These are phyloP conservation scores for Chrysophaeum taylorii DNA, from an alignment of 352 stramenopile genomes.

Conservation along the genomic window DNA sequence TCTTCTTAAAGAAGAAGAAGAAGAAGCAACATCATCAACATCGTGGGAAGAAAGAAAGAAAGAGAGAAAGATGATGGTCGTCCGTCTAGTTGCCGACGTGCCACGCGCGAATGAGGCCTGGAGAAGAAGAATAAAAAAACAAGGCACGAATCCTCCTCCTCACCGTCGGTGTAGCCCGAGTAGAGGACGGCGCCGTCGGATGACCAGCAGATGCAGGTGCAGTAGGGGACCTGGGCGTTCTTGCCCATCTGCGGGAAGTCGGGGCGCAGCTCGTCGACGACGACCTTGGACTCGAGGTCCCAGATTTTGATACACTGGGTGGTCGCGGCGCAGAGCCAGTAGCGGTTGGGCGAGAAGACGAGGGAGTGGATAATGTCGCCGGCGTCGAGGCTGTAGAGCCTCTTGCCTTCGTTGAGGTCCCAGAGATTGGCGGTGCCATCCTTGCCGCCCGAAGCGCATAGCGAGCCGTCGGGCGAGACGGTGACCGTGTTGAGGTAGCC, in stretches of 20 bases:
- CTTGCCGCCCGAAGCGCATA: slow-evolving; percentile 98
- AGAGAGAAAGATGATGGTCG: too few species aligned
- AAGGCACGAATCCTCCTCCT: too few species aligned
- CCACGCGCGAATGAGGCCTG: slow-evolving; percentile 12
- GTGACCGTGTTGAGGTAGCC: slow-evolving; percentile 99
- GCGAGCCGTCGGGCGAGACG: slow-evolving; percentile 95
- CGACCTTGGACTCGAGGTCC: slow-evolving; percentile 98
- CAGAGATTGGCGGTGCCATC: slow-evolving; percentile 99
- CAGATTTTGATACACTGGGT: slow-evolving; percentile 99
- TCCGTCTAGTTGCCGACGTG: slow-evolving; percentile 10
- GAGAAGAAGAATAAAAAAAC: too few species aligned
- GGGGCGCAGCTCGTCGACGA: slow-evolving; percentile 90
- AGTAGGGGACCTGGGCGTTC: slow-evolving; percentile 83
- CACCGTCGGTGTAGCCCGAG: slow-evolving; percentile 96
- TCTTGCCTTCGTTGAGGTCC: slow-evolving; percentile 99
- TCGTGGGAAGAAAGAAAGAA: too few species aligned
- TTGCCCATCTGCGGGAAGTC: slow-evolving; percentile 78
- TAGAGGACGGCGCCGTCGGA: slow-evolving; percentile 95
- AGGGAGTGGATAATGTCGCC: slow-evolving; percentile 92
- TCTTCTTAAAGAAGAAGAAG: too few species aligned
- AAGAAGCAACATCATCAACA: too few species aligned
- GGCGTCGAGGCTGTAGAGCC: slow-evolving; percentile 95
- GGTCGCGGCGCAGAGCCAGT: slow-evolving; percentile 98
- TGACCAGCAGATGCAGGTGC: slow-evolving; percentile 94
- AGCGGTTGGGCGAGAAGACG: slow-evolving; percentile 98